phyloP scores from a whole-genome alignment of 2,329 filamentous ascomycete species.

The Xylariaceae sp. region DNA sequence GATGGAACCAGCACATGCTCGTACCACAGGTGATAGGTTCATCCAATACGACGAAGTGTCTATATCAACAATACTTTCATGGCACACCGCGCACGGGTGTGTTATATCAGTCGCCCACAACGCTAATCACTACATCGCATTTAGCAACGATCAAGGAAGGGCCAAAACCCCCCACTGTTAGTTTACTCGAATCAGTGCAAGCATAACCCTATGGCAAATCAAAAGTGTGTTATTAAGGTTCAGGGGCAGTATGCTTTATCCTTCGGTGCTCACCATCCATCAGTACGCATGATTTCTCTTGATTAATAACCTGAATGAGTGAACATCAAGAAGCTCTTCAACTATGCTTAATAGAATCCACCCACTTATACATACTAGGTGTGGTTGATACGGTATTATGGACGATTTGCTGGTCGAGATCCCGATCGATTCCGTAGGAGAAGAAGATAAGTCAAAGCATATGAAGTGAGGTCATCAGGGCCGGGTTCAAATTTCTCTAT shows the following conservation, averaged over 20 bases:
- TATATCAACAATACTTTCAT: slow-evolving; percentile 41
- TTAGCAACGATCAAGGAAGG: slow-evolving; percentile 43
- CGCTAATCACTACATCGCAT: slow-evolving; percentile 44
- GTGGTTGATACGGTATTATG: slow-evolving; percentile 32
- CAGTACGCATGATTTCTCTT: slow-evolving; percentile 27
- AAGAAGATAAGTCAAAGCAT: slow-evolving; percentile 39
- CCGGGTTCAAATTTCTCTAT: background rate
- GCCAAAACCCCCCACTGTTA: slow-evolving; percentile 37
- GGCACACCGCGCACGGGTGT: slow-evolving; percentile 43
- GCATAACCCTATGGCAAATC: slow-evolving; percentile 37
- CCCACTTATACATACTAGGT: no score
- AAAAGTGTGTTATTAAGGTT: background rate
- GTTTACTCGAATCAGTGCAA: slow-evolving; percentile 42
- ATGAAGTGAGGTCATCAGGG: background rate
- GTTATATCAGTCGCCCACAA: slow-evolving; percentile 41
- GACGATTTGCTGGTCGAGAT: slow-evolving; percentile 21
- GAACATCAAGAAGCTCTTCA: slow-evolving; percentile 32
- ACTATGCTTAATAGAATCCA: slow-evolving; percentile 32
- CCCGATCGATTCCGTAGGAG: slow-evolving; percentile 37
- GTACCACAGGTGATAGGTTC: slow-evolving; percentile 41
- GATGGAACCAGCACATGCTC: slow-evolving; percentile 18
- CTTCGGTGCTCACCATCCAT: slow-evolving; percentile 34
- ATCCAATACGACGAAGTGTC: slow-evolving; percentile 37
- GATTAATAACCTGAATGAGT: slow-evolving; percentile 30
- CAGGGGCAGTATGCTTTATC: background rate